These are phyloP conservation scores for Heliosperma pusillum DNA, from an alignment of 148 eudicot genomes.

Conservation along the genomic window DNA sequence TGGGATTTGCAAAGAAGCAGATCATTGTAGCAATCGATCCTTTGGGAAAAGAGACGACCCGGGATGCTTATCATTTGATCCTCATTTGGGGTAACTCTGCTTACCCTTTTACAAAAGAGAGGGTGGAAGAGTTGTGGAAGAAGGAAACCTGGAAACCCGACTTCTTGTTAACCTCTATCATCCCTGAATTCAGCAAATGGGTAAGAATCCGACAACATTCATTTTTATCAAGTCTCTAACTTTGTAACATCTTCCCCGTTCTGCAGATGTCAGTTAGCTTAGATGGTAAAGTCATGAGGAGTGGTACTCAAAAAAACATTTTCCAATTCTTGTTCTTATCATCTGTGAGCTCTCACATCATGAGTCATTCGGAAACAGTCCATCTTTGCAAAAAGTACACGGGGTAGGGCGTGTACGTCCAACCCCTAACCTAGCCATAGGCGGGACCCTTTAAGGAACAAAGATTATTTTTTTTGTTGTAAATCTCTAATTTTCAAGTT, in stretches of 20 bases:
- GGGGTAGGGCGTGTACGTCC: no score
- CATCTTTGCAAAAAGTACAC: no score
- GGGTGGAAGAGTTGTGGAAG: constrained; percentile 5
- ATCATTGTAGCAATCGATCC: constrained; percentile 72
- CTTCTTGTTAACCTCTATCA: neutral
- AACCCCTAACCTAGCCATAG: no score
- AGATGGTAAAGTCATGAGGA: no score
- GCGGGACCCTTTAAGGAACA: no score
- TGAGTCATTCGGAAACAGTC: neutral
- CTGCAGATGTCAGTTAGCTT: no score
- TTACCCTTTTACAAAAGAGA: neutral
- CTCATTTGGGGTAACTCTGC: constrained; percentile 13
- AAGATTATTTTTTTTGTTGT: no score
- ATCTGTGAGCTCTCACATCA: no score
- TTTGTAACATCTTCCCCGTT: neutral
- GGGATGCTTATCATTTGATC: constrained; percentile 37
- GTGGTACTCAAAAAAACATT: no score
- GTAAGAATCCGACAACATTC: neutral
- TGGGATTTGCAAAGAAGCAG: constrained; percentile 58
- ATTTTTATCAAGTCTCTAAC: neutral
- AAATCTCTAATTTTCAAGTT: no score
- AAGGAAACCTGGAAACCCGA: constrained; percentile 11
- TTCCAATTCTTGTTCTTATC: neutral
- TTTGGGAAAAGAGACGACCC: constrained; percentile 56
- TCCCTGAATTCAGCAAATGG: constrained; percentile 3